Base-by-base conservation (phyloP, 1,284 basidiomycete species). In the Gomphus bonarii region DNA sequence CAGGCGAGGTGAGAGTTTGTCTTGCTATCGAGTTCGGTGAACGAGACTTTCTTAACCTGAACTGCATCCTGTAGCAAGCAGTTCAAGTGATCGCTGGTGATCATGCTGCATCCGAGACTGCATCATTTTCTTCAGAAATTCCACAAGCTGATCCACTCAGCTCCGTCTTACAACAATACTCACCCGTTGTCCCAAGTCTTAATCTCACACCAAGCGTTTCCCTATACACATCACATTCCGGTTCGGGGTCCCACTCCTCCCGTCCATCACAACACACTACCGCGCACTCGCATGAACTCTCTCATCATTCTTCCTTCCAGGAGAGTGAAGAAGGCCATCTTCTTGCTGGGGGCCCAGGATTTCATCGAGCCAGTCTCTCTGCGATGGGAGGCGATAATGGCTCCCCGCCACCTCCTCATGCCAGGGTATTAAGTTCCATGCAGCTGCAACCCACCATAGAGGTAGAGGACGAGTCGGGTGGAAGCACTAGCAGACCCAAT, bases 141-240 rank as follows among this genome's bases (percentile, higher is more conserved):
- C 42, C 6, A 42, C n/a, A 18, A 5, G 9, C 8, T 16, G 36
- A 42, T 25, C 35, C 9, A n/a, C 12, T 22, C 16, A 10, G n/a
- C 20, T 42, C 20, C 7, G n/a, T 8, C 10, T 40, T 16, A 10
- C 28, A n/a, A 12, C 18, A n/a, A n/a, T n/a, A 36, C 28, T 10
- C 38, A n/a, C 38, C 51, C 16, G n/a, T 6, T 42, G 36, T 38
- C 14, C n/a, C 31, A 16, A 48, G 56, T 3, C 44, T 52, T 7
- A 28, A 22, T 35, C 50, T 57, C 22, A 57, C 56, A 4, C 56
- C 56, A 11, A 50, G 25, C 30, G 50, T 57, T n/a, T 57, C 50
- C 22, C 3, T 52, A 20, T 52, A 52, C 25, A 28, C 25, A 28
- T 40, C n/a, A 3, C 51, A 42, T 18, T 36, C 33, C 9, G 31